phyloP scores from a whole-genome alignment of 305 asterid species.

The Fraxinus baroniana region DNA sequence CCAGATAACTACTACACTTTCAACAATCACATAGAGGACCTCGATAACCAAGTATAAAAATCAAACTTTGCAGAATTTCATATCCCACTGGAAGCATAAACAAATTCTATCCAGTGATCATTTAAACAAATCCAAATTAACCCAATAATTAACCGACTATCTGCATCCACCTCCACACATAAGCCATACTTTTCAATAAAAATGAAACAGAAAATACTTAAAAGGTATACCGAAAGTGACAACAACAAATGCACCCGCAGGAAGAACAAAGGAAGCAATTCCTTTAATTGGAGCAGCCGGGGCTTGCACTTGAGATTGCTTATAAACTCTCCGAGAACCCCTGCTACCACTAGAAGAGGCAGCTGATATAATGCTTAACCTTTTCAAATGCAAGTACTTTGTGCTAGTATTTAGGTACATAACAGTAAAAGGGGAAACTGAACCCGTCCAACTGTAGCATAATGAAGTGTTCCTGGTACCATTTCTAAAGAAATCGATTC shows the following conservation, averaged over 20 bases:
- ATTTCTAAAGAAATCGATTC: conserved; percentile 20
- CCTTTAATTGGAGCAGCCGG: conserved; percentile 48
- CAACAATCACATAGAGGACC: neutral
- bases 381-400: conserved; percentile 29
- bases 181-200: conserved; percentile 21
- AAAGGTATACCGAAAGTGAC: conserved; percentile 64
- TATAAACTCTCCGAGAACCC: conserved; percentile 57
- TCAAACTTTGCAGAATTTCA: neutral
- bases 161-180: conserved; percentile 8
- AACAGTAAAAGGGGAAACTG: conserved; percentile 28
- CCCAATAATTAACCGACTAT: neutral
- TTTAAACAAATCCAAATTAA: neutral
- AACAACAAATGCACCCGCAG: conserved; percentile 68
- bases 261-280: conserved; percentile 50
- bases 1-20: neutral
- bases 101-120: neutral
- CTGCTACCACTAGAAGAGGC: conserved; percentile 40
- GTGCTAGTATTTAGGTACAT: conserved; percentile 28
- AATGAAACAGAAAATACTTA: neutral
- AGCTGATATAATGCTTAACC: conserved; percentile 37
- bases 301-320: conserved; percentile 57
- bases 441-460: conserved; percentile 30
- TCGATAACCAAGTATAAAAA: neutral
- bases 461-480: conserved; percentile 25
- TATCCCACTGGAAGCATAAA: neutral